Base-by-base conservation (phyloP, 306 rosid species). In the Corylus heterophylla region DNA sequence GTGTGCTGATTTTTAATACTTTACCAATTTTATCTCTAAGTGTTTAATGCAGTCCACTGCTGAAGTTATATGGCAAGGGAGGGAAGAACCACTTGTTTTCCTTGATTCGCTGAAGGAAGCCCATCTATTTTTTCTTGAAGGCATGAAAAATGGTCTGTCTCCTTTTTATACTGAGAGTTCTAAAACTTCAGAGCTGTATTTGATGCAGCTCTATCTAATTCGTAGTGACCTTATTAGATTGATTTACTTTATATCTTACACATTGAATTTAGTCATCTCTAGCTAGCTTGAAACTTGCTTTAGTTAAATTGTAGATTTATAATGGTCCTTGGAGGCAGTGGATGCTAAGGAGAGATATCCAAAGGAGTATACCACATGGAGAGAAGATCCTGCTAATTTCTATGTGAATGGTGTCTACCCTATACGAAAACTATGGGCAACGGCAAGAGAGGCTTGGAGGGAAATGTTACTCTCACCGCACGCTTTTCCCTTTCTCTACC, bases 341-440 rank as follows among this genome's bases (percentile, higher is more conserved):
- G 25, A 22, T 22, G 25, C 25, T 22, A 22, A 22, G 25, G 25
- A 22, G 25, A 22, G 25, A 22, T 22, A 22, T 22, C 25, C 25
- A 22, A 22, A 22, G 25, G 25, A 22, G 25, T 22, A 22, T 22
- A 22, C 25, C 25, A 22, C 25, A 22, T 22, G 95, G 97, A 86
- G 97, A 75, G 97, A 90, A 83, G 93, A 92, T 73, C 97, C 97
- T 39, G 89, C 97, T 71, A 86, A 84, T 82, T 89, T 92, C 78
- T 17, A 10, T 17, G 86, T 92, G 78, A 86, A 90, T 77, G 93
- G 88, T 55, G 79, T 84, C 78, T 87, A 83, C 76, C 97, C 97
- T 11, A 66, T 89, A 18, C 88, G 74, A 86, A 86, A 85, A 84
- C 86, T 92, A 12, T 90, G 93, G 97, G 64, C 48, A 73, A 86